phyloP scores from a whole-genome alignment of 2,329 filamentous ascomycete species.

The Epichloe glyceriae region DNA sequence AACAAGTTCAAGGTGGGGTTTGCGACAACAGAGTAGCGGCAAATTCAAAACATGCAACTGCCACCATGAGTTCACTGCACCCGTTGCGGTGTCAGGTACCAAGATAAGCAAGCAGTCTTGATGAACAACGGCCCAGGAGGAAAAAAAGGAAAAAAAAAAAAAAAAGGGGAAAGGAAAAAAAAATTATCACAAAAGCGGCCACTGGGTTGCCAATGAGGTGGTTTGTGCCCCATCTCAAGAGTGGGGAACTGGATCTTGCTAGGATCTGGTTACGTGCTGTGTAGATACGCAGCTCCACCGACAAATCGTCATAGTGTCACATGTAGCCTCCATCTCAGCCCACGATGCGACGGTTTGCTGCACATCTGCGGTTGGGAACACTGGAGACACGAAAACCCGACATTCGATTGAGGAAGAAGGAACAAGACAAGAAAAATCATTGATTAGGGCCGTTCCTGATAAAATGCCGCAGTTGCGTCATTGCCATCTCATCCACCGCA shows the following conservation, averaged over 20 bases:
- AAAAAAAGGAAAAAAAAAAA: no score
- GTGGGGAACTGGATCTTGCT: slow-evolving; percentile 9
- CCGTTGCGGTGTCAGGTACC: no score
- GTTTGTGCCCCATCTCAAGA: background rate
- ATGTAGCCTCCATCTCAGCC: slow-evolving; percentile 2
- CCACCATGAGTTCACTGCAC: no score
- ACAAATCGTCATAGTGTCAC: slow-evolving; percentile 5
- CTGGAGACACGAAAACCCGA: slow-evolving; percentile 14
- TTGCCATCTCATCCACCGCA: slow-evolving; percentile 14
- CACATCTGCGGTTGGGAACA: background rate
- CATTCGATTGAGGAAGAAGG: slow-evolving; percentile 6
- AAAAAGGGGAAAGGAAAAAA: no score
- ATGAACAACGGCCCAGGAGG: no score
- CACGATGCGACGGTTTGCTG: slow-evolving; percentile 3
- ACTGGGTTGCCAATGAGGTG: background rate
- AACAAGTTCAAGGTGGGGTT: no score
- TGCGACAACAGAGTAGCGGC: no score
- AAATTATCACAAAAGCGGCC: background rate
- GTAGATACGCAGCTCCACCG: slow-evolving; percentile 5
- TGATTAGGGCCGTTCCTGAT: slow-evolving; percentile 11
- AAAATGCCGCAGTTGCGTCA: slow-evolving; percentile 19
- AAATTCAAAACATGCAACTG: no score
- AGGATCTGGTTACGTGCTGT: slow-evolving; percentile 1
- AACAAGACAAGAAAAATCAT: background rate
- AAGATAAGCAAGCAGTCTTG: no score